Evolutionary conservation across 169 alveolate genomes (phyloP).

Genomic region (Cryptosporidium sp.): DNA sequence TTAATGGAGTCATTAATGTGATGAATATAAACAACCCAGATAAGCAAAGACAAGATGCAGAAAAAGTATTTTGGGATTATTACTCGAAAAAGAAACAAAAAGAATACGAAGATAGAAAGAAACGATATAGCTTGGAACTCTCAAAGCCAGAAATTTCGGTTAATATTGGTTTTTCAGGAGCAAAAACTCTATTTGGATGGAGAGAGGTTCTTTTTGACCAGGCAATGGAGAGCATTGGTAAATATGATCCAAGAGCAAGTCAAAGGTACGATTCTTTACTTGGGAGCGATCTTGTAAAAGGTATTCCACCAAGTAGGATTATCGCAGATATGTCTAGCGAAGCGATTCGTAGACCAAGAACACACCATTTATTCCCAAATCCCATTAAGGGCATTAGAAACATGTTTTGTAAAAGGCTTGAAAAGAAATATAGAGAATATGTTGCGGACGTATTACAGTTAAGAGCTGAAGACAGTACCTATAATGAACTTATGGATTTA

Average conservation of each 20-base stretch:
- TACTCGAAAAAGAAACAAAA: conserved; percentile 29
- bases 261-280: conserved; percentile 10
- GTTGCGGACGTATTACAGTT: conserved; percentile 28
- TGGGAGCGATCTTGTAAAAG: conserved; percentile 36
- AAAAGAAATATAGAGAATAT: conserved; percentile 54
- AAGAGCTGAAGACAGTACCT: conserved; percentile 52
- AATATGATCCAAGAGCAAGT: conserved; percentile 72
- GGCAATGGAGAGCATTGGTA: conserved; percentile 58
- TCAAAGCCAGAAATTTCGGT: not conserved
- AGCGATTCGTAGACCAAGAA: conserved; percentile 47
- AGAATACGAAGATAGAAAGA: not conserved
- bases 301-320: conserved; percentile 63
- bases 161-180: not conserved
- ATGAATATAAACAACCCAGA: not conserved
- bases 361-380: conserved; percentile 23
- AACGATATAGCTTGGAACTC: not conserved
- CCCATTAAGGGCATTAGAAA: conserved; percentile 27
- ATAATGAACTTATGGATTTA: conserved; percentile 57
- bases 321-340: conserved; percentile 72
- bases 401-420: conserved; percentile 12
- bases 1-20: conserved; percentile 21
- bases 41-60: conserved; percentile 52
- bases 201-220: conserved; percentile 71
- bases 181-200: conserved; percentile 58
- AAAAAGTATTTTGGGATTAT: conserved; percentile 47